Evolutionary conservation across 495 filamentous ascomycete species (phyloP), one percentile per base, ranked within the genome.

Genomic region (Hypoxylon subgilvum): DNA sequence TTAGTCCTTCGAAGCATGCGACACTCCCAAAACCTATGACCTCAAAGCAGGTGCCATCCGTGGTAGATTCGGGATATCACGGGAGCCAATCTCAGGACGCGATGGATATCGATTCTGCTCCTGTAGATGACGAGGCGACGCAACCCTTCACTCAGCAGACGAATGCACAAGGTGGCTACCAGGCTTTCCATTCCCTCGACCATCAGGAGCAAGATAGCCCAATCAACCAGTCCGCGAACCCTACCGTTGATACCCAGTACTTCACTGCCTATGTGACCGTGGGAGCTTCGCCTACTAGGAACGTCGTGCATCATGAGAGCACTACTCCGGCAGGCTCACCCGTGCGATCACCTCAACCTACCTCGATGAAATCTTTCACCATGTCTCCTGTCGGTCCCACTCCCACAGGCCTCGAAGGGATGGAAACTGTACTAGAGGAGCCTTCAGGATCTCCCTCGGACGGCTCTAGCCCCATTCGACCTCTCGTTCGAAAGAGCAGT

Each of bases 401-500:
- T 21, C 41, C 32, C 18, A 18, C 52, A 7, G 50, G 23, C 2
- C 18, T 44, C 42, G 55, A 66, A 38, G 65, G 55, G 7, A 67
- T 70, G 49, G 73, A 76, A 16, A 67, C 61, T 17, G 69, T 65
- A 9, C 60, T 72, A 19, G 83, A 84, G 54, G 79, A 83, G 28
- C 78, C 84, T 14, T 71, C 75, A 7, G 67, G 69, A 31, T 82
- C 80, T 1, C 74, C 74, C 25, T 82, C 79, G 8, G 79, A 76
- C 21, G 69, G 61, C 25, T 81, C 73, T 35, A 82, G 79, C 57
- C 79, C 79, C 1, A 75, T 80, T 35, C 55, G 76, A 51, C 76
- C 75, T n/a, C 43, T 76, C 40, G 71, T 95, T 43, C 87, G 93
- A 27, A 96, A 96, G 77, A 96, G 91, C 71, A 97, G 93, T 63